Evolutionary conservation across 176 grass and related monocot species (phyloP), one percentile per base, ranked within the genome.

Genomic region (Lolium rigidum): DNA sequence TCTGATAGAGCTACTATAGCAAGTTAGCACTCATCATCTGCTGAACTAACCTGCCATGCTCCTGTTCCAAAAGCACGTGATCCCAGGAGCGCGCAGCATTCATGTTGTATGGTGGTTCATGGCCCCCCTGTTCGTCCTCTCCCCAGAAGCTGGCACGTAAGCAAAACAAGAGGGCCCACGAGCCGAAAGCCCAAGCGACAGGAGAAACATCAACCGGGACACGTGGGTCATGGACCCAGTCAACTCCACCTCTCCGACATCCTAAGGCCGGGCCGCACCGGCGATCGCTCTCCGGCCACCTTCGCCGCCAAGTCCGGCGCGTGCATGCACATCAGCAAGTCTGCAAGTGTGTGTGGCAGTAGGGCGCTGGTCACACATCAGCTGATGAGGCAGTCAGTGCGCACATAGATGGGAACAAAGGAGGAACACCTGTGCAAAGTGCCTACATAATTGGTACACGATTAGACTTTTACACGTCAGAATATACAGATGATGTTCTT

Each of bases 231-330:
- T 46, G 80, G 84, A 68, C 54, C 84, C 83, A 6, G 5, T 0
- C 28, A 8, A 77, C 51, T 52, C 81, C 90, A 85, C 85, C 79
- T 81, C 91, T 28, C 59, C 17, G 69, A 56, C 22, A 84, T 84
- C 77, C 55, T 7, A 18, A 78, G 84, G 76, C 84, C 76, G 84
- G 91, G 69, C 91, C 87, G 87, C 84, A 83, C 77, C 91, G 84
- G 65, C 70, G 77, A 90, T 90, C 77, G 54, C 84, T 87, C 84
- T 38, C 77, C 67, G 84, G 74, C 80, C 69, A 7, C 55, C 69
- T 24, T 46, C 62, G 7, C 51, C 50, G 35, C 76, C 84, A 58
- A 59, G 49, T 28, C 80, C 39, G 83, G 49, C 68, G 49, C 74
- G 56, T 67, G 48, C 49, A 72, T 78, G 62, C 52, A 60, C 48